phyloP scores from a whole-genome alignment of 2,329 filamentous ascomycete genomes.

The Fusarium sp. region DNA sequence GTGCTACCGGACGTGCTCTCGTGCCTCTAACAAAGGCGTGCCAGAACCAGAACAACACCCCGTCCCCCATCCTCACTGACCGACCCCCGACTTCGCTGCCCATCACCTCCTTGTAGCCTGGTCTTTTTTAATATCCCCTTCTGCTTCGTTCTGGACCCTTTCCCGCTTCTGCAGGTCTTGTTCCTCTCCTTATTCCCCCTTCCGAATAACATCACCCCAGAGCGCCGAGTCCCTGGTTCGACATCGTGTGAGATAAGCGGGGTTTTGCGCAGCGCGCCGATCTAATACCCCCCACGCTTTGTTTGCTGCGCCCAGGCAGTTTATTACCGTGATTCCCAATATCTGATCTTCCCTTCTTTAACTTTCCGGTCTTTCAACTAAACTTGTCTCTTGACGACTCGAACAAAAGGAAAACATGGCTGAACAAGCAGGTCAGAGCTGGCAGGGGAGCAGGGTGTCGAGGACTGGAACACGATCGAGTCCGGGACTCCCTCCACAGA shows the following conservation, averaged over 20 bases:
- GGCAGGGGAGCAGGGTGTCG: slow-evolving; percentile 42
- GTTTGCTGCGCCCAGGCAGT: slow-evolving; percentile 27
- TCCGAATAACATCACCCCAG: slow-evolving; percentile 23
- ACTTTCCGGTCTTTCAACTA: slow-evolving; percentile 1
- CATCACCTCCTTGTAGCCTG: slow-evolving; percentile 23
- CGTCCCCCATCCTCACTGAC: slow-evolving; percentile 31
- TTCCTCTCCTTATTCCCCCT: neutral
- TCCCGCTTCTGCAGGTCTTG: slow-evolving; percentile 6
- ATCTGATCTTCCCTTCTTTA: slow-evolving; percentile 9
- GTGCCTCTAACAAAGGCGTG: slow-evolving; percentile 41
- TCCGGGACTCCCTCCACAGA: slow-evolving; percentile 48
- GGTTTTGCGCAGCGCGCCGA: slow-evolving; percentile 31
- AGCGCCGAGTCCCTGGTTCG: slow-evolving; percentile 14
- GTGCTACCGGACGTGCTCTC: slow-evolving; percentile 36
- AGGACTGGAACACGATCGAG: slow-evolving; percentile 46
- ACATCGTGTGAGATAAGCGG: slow-evolving; percentile 37
- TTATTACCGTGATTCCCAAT: slow-evolving; percentile 25
- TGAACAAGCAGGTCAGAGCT: slow-evolving; percentile 42
- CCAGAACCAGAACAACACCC: slow-evolving; percentile 29
- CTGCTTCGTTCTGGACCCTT: slow-evolving; percentile 7
- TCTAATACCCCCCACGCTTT: slow-evolving; percentile 28
- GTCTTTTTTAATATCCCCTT: slow-evolving; percentile 26
- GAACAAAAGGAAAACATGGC: slow-evolving; percentile 41
- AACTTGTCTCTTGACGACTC: slow-evolving; percentile 9
- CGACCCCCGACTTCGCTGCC: slow-evolving; percentile 40